Conservation (phyloP, 164 flowering plant genomes). For the Chimonanthus praecox region DNA sequence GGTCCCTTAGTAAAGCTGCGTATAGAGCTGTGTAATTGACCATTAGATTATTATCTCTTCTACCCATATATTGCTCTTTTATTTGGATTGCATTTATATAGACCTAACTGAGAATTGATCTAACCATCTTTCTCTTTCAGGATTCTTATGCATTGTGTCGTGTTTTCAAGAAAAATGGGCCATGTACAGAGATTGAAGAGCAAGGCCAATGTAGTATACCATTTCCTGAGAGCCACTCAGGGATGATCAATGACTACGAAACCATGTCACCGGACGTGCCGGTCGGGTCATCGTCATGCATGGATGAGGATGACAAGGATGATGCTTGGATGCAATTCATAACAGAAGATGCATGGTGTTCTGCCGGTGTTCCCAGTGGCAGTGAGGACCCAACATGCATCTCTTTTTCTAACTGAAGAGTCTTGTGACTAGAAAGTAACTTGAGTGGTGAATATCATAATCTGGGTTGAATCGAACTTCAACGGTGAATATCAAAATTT, state of each 20-base stretch:
- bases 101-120: neutral
- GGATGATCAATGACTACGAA: conserved; percentile 37
- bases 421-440: neutral
- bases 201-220: conserved; percentile 44
- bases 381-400: conserved; percentile 32
- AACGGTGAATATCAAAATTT: conserved; percentile 8
- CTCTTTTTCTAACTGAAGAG: conserved; percentile 28
- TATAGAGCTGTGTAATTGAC: no score
- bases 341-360: conserved; percentile 81
- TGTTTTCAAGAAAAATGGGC: conserved; percentile 86
- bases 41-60: neutral
- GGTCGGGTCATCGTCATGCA: conserved; percentile 44
- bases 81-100: no score
- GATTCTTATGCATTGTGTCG: conserved; percentile 86
- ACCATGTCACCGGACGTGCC: conserved; percentile 68
- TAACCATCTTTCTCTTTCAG: conserved; percentile 21
- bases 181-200: conserved; percentile 53
- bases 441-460: conserved; percentile 8
- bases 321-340: conserved; percentile 97
- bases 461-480: neutral
- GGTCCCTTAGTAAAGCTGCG: no score
- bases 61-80: neutral
- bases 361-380: conserved; percentile 26
- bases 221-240: conserved; percentile 32
- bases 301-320: conserved; percentile 73